A percentile compares a stretch with the other conserved stretches of the same genome.
Evolutionary conservation across 352 stramenopile genomes (phyloP).

Genomic region (Lagenidium sp.): DNA sequence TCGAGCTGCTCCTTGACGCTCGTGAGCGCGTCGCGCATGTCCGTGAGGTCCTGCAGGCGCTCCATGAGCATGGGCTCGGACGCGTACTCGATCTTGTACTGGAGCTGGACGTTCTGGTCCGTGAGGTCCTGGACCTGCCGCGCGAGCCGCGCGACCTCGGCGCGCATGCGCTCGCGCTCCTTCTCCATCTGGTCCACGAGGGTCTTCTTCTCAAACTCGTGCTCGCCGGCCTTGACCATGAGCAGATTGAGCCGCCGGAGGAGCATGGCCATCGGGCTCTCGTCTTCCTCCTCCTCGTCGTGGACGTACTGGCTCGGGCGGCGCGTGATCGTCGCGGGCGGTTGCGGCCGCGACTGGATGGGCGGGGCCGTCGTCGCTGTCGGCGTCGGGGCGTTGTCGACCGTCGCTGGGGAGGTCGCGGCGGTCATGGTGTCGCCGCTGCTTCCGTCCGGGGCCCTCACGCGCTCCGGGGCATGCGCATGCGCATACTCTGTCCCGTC

Average conservation of each 20-base stretch:
- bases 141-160: slow-evolving; percentile 32
- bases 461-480: too few relatives aligned
- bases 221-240: slow-evolving; percentile 79
- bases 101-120: slow-evolving; percentile 75
- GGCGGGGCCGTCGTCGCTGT: background rate
- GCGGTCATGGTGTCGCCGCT: too few relatives aligned
- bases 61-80: slow-evolving; percentile 79
- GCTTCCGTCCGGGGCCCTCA: too few relatives aligned
- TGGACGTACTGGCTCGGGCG: slow-evolving; percentile 8
- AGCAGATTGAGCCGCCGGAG: slow-evolving; percentile 70
- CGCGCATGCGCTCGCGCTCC: slow-evolving; percentile 39
- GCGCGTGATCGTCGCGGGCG: slow-evolving; percentile 4
- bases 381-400: background rate
- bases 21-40: slow-evolving; percentile 70
- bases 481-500: too few relatives aligned
- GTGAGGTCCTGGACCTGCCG: slow-evolving; percentile 57
- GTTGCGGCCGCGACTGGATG: background rate
- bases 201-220: slow-evolving; percentile 85
- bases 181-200: slow-evolving; percentile 82
- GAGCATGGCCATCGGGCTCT: slow-evolving; percentile 65
- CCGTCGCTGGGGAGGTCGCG: too few relatives aligned
- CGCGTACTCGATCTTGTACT: slow-evolving; percentile 79
- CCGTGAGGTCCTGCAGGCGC: slow-evolving; percentile 65
- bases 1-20: slow-evolving; percentile 65
- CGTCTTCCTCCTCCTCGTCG: slow-evolving; percentile 17